phyloP scores from a whole-genome alignment of 2,329 filamentous ascomycete genomes.

The Whalleya microplaca region DNA sequence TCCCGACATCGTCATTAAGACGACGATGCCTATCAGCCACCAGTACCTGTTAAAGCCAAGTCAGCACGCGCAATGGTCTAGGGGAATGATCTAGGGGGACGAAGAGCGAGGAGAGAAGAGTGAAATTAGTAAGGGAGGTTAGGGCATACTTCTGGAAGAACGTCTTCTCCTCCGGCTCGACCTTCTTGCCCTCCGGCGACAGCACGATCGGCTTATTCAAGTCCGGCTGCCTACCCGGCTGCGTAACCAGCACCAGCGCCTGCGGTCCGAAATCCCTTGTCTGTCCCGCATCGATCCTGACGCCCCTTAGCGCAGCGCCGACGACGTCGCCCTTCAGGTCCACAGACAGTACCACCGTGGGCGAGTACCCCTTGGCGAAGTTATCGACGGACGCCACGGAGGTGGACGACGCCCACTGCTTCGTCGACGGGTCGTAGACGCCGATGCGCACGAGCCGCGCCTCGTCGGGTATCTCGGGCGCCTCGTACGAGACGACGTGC shows the following conservation, averaged over 20 bases:
- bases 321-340: constrained; percentile 48
- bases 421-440: constrained; percentile 53
- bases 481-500: constrained; percentile 58
- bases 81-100: no score
- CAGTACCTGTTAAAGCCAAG: constrained; percentile 57
- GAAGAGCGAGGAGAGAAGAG: no score
- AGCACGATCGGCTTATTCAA: constrained; percentile 68
- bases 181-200: constrained; percentile 61
- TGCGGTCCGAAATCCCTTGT: constrained; percentile 68
- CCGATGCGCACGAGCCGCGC: constrained; percentile 60
- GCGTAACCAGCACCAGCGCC: constrained; percentile 53
- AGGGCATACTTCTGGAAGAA: constrained; percentile 66
- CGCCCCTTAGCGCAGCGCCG: constrained; percentile 58
- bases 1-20: constrained; percentile 56
- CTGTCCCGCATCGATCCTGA: constrained; percentile 64
- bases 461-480: constrained; percentile 54
- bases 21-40: constrained; percentile 63
- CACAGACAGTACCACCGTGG: constrained; percentile 58
- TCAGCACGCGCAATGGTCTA: constrained; percentile 37
- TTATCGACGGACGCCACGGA: constrained; percentile 60
- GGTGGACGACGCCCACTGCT: constrained; percentile 57
- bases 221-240: constrained; percentile 57
- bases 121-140: neutral
- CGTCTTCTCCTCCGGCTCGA: constrained; percentile 63
- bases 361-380: constrained; percentile 64